Evolutionary conservation across 1,139 yeast genomes (phyloP), one percentile per base, ranked within the genome.

Genomic region (Blastobotrys proliferans): DNA sequence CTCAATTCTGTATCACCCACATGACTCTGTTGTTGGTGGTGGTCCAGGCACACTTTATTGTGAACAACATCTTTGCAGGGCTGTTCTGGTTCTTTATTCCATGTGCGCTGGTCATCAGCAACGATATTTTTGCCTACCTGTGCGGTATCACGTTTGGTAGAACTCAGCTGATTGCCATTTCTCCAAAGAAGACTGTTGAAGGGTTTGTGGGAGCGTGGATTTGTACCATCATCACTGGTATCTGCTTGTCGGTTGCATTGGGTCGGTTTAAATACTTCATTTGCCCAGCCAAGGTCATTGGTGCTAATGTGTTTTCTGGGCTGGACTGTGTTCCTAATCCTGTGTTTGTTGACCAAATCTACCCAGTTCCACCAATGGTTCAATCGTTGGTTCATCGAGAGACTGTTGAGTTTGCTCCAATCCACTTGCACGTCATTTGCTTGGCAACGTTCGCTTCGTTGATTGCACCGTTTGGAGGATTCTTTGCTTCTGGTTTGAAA

Each of bases 131-230:
- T 72, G 98, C 99, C 27, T 92, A 92, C 62, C 72, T 92, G 47
- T 92, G 97, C 68, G 99, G 99, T 40, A 92, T 92, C 54, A 86
- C 97, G 1, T 88, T 92, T 68, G 99, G 99, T 41, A 78, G 75
- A 51, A 90, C 97, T 38, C 96, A 86, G 61, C 77, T 92, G 58
- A 87, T 94, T 57, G 90, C 85, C 46, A 86, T 92, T 52, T 86
- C 96, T 13, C 98, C 99, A 41, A 92, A 92, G 66, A 92, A 92
- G 68, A 92, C 99, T 1, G 90, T 90, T 21, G 99, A 92, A 67
- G 99, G 99, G 2, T 92, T 92, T 60, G 68, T 90, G 37, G 99
- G 99, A 43, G 99, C 97, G 18, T 92, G 98, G 98, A 67, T 87
- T 40, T 90, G 94, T 62, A 92, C 99, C 10, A 81, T 86, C 6